Conservation (phyloP, 371 early-diverging fungal species). For the Apophysomyces variabilis region DNA sequence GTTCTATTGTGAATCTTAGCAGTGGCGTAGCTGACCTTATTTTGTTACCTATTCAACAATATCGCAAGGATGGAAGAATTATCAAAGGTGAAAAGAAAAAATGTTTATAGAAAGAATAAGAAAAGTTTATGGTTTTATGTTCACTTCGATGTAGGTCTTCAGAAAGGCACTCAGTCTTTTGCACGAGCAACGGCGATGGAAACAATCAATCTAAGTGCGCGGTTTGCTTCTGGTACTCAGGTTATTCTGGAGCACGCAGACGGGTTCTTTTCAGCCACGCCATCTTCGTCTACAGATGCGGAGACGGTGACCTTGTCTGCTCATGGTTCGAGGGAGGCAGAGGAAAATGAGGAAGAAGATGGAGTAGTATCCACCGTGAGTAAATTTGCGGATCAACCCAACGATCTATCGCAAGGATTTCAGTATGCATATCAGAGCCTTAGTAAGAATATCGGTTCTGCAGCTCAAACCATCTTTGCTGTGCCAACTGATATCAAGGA, state of each 20-base stretch:
- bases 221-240: slow-evolving; percentile 90
- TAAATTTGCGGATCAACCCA: slow-evolving; percentile 86
- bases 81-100: slow-evolving; percentile 66
- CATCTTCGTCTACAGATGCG: neutral
- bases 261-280: slow-evolving; percentile 62
- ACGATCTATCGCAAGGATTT: slow-evolving; percentile 85
- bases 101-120: too few species aligned
- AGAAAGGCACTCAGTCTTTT: slow-evolving; percentile 89
- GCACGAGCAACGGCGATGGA: slow-evolving; percentile 90
- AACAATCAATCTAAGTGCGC: slow-evolving; percentile 86
- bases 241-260: slow-evolving; percentile 91
- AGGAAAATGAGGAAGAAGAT: slow-evolving; percentile 13
- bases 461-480: slow-evolving; percentile 87
- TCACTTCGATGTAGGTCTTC: slow-evolving; percentile 56
- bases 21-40: slow-evolving; percentile 93
- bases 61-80: slow-evolving; percentile 89
- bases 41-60: slow-evolving; percentile 92
- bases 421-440: slow-evolving; percentile 81
- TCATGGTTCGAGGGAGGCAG: slow-evolving; percentile 12
- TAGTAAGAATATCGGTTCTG: slow-evolving; percentile 75
- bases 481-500: slow-evolving; percentile 88
- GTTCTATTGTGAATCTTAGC: slow-evolving; percentile 88
- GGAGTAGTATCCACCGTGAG: slow-evolving; percentile 46
- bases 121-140: neutral
- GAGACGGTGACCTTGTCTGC: slow-evolving; percentile 18